Evolutionary conservation across 2,329 filamentous ascomycete genomes (phyloP).

Genomic region (Aotearoamyces nothofagi): DNA sequence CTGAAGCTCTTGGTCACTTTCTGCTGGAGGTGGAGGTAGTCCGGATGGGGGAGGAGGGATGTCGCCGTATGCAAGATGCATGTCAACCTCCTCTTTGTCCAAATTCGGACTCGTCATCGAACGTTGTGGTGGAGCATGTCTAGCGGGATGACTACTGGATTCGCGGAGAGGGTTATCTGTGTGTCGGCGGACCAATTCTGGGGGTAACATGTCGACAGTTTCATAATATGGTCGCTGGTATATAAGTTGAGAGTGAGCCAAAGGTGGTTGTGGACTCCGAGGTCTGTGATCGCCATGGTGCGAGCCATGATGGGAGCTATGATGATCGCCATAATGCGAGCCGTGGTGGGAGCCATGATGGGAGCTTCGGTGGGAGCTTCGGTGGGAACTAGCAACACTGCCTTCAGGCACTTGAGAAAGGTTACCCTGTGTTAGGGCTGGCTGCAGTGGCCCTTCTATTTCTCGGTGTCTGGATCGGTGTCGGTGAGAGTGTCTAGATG

Average conservation of each 20-base stretch:
- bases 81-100: conserved; percentile 51
- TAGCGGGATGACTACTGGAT: conserved; percentile 5
- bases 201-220: conserved; percentile 7
- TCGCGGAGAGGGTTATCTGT: conserved; percentile 11
- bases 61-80: conserved; percentile 84
- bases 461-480: conserved; percentile 10
- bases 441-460: conserved; percentile 4
- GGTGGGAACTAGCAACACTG: conserved; percentile 11
- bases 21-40: conserved; percentile 25
- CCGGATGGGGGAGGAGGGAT: conserved; percentile 58
- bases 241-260: background rate
- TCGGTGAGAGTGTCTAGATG: conserved; percentile 22
- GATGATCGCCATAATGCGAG: conserved; percentile 1
- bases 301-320: conserved; percentile 3
- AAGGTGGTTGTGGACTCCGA: background rate
- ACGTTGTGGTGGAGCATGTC: conserved; percentile 7
- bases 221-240: conserved; percentile 7
- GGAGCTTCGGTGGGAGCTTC: conserved; percentile 10
- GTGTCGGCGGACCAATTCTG: conserved; percentile 11
- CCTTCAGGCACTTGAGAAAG: conserved; percentile 12
- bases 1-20: conserved; percentile 41
- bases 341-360: conserved; percentile 6
- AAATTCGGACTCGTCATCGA: conserved; percentile 13
- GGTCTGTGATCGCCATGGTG: background rate
- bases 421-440: conserved; percentile 8